Evolutionary conservation across 2,329 filamentous ascomycete genomes (phyloP).

Genomic region (Ascochyta viciae-villosae): DNA sequence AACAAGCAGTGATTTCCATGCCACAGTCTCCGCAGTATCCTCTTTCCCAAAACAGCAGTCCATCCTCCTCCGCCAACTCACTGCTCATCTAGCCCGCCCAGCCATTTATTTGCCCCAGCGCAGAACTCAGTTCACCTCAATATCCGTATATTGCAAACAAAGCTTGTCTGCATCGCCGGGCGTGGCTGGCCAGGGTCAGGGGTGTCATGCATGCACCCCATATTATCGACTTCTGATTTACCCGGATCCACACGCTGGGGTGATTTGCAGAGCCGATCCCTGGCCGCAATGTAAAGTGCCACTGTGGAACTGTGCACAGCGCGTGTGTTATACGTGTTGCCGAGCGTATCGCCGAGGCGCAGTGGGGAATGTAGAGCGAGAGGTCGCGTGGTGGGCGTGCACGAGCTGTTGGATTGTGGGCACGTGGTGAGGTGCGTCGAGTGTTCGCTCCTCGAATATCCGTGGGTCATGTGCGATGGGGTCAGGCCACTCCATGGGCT

Average conservation of each 20-base stretch:
- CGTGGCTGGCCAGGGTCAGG: neutral
- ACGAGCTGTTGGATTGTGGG: neutral
- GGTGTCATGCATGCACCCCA: conserved; percentile 13
- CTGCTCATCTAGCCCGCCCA: neutral
- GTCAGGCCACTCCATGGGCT: no score
- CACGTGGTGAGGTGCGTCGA: neutral
- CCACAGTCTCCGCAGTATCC: neutral
- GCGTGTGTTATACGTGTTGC: neutral
- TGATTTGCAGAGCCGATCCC: conserved; percentile 2
- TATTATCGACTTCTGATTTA: conserved; percentile 15
- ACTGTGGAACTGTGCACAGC: neutral
- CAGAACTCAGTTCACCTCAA: conserved; percentile 13
- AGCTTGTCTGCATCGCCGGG: conserved; percentile 7
- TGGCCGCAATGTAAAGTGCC: neutral
- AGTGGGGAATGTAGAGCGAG: neutral
- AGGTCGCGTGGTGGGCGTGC: neutral
- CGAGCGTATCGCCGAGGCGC: conserved; percentile 6
- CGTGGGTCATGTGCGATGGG: neutral
- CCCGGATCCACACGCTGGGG: conserved; percentile 11
- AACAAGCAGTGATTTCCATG: neutral
- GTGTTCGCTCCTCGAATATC: neutral
- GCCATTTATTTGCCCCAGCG: conserved; percentile 5
- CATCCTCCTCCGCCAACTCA: neutral
- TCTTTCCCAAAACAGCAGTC: neutral
- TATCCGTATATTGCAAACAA: conserved; percentile 8